Conservation (phyloP, 2,329 filamentous ascomycete species). For the Ophiocordyceps camponoti-rufipedis region DNA sequence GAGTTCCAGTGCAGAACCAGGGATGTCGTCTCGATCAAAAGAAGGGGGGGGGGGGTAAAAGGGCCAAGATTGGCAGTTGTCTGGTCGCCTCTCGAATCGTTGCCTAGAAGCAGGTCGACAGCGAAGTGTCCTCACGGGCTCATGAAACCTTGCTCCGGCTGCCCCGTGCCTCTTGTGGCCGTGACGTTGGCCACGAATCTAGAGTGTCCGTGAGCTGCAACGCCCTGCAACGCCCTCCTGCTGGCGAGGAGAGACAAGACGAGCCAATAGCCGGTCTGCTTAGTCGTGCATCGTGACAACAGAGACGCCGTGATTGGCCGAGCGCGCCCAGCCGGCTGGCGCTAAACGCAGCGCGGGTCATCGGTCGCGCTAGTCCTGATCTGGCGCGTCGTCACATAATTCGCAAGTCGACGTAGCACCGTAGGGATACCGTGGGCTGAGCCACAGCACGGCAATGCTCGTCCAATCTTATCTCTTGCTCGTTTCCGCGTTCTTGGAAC, state of each 20-base stretch:
- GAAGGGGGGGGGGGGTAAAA: background rate
- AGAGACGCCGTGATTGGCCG: slow-evolving; percentile 4
- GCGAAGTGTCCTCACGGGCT: background rate
- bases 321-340: background rate
- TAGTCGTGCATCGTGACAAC: slow-evolving; percentile 4
- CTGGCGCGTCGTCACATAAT: background rate
- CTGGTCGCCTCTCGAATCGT: too few relatives aligned
- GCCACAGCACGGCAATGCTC: background rate
- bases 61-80: background rate
- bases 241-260: background rate
- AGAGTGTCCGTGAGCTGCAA: background rate
- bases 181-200: background rate
- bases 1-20: background rate
- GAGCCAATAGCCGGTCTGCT: background rate
- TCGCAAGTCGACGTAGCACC: background rate
- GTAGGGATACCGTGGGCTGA: background rate
- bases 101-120: too few relatives aligned
- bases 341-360: slow-evolving; percentile 1
- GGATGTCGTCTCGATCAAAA: background rate
- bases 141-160: slow-evolving; percentile 1
- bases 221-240: background rate
- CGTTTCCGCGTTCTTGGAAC: background rate
- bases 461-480: background rate
- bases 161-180: background rate
- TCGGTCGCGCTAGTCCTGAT: slow-evolving; percentile 7